Conservation (phyloP, 768 basidiomycete species). For the Pleurotus sapidus region DNA sequence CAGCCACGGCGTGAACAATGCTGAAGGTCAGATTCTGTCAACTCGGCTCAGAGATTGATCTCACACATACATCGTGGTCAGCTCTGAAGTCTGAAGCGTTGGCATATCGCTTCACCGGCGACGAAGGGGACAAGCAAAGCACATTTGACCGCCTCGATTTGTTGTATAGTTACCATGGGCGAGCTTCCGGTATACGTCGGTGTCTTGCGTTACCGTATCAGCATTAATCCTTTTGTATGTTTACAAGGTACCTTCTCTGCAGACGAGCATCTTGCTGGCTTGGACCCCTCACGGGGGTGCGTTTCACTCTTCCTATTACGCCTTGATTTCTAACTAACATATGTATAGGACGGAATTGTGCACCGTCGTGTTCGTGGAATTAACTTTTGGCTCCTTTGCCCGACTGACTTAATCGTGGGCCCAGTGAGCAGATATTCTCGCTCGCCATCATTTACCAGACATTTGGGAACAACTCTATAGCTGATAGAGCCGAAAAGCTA, state of each 20-base stretch:
- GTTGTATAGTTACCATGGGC: constrained; percentile 36
- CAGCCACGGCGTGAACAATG: constrained; percentile 41
- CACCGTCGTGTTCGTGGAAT: constrained; percentile 30
- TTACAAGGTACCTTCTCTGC: constrained; percentile 34
- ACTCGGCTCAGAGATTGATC: background rate
- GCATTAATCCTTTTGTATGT: too few relatives aligned
- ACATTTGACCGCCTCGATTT: constrained; percentile 36
- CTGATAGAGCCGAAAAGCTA: constrained; percentile 37
- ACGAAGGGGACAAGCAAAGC: constrained; percentile 33
- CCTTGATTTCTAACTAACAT: background rate
- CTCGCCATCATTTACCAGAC: constrained; percentile 38
- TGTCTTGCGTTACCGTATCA: too few relatives aligned
- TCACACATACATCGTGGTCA: constrained; percentile 2
- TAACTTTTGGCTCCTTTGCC: background rate
- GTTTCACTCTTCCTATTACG: background rate
- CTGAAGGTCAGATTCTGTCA: constrained; percentile 21
- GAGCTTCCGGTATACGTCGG: constrained; percentile 25
- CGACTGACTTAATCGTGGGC: background rate
- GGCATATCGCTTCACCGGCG: constrained; percentile 37
- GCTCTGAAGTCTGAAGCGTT: constrained; percentile 41
- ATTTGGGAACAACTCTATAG: constrained; percentile 39
- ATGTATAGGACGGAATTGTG: constrained; percentile 33
- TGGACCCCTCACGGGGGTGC: constrained; percentile 40
- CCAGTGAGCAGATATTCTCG: constrained; percentile 41
- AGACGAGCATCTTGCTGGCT: constrained; percentile 38